Evolutionary conservation across 2,329 filamentous ascomycete genomes (phyloP), one percentile per base, ranked within the genome.

Genomic region (Chrysosphaeria jannelii): DNA sequence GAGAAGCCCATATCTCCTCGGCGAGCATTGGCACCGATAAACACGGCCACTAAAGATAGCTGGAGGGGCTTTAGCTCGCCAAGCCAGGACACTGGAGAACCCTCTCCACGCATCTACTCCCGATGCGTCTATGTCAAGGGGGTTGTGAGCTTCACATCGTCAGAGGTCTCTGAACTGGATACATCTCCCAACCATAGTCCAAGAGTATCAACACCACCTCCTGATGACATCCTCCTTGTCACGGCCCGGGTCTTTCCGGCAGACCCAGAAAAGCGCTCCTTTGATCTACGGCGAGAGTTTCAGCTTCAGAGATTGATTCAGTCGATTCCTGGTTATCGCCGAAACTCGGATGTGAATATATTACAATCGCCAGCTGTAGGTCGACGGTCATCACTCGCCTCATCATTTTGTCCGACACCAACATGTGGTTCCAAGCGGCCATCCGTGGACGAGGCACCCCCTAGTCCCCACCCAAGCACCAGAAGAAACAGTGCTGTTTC

Each of bases 221-320:
- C 21, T 8, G 21, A 29, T 4, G 25, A 21, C 14, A 34, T 34
- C 8, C 33, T 48, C 8, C 43, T 36, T 3, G 43, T 57, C 22
- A 44, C 49, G 10, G 51, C 48, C 3, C 39, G 46, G 9, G 42
- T 58, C 6, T 32, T 43, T 5, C 51, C 53, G 10, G 39, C 38
- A 17, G 34, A 36, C 10, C 36, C 41, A 4, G 43, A 47, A 3
- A 40, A 45, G 10, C 44, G 46, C 22, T 42, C 53, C 1, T 49
- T 58, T 30, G 31, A 51, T 1, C 41, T 64, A 10, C 44, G 48
- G 30, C 46, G 54, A 14, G 46, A 44, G 10, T 55, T 63, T 28
- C 44, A 59, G 28, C 37, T 59, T 9, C 41, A 48, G 13, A 41
- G 48, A 28, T 36, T 61, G 7, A 43, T 48, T 21, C 41, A 46